Conservation (phyloP, 305 asterid species). For the Fraxinus floribunda region DNA sequence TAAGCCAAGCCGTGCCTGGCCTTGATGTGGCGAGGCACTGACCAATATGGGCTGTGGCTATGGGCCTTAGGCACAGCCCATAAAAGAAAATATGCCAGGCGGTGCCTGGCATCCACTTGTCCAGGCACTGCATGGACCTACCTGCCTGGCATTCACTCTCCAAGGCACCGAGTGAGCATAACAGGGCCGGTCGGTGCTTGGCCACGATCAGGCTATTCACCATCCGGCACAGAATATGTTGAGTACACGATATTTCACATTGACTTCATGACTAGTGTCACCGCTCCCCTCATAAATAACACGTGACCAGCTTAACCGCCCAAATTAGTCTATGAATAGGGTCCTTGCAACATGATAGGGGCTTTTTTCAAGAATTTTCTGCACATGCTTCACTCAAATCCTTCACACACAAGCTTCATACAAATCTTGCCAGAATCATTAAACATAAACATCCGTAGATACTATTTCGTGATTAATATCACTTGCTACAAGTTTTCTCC, state of each 20-base stretch:
- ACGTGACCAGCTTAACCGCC: background rate
- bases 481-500: background rate
- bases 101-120: background rate
- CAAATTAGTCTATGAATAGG: background rate
- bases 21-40: background rate
- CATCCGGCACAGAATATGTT: background rate
- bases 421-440: background rate
- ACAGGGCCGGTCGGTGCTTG: background rate
- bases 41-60: background rate
- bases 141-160: background rate
- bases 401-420: background rate
- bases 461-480: background rate
- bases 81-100: background rate
- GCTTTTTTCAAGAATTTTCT: background rate
- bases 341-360: background rate
- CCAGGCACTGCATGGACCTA: background rate
- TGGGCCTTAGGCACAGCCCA: background rate
- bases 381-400: background rate
- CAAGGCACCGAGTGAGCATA: background rate
- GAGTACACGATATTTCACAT: background rate
- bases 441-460: no score
- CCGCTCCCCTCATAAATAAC: background rate
- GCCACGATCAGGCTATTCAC: background rate
- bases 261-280: background rate
- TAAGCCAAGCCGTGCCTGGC: background rate